Percentiles rank a stretch among this genome's conserved stretches.
These are phyloP conservation scores for Pseudogymnoascus sp. DNA, from an alignment of 2,329 filamentous ascomycete species.

Conservation along the genomic window DNA sequence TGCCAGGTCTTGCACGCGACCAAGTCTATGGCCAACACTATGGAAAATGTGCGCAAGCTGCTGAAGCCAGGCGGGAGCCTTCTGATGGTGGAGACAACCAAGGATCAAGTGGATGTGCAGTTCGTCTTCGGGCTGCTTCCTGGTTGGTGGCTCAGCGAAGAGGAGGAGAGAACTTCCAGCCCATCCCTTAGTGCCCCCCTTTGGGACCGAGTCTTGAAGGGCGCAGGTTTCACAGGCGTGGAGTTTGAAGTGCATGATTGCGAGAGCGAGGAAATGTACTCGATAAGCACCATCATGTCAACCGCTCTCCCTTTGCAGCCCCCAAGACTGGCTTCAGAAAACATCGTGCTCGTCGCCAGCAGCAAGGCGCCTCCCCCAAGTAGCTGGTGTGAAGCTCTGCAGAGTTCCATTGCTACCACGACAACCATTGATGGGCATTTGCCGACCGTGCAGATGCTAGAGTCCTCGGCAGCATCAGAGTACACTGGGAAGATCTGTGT, in stretches of 20 bases:
- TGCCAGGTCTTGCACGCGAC: slow-evolving; percentile 23
- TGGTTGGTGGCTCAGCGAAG: slow-evolving; percentile 29
- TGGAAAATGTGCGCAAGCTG: slow-evolving; percentile 23
- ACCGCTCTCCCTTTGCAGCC: neutral
- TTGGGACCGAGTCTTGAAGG: neutral
- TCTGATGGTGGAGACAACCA: slow-evolving; percentile 26
- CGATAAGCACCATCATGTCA: neutral
- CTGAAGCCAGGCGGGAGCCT: slow-evolving; percentile 26
- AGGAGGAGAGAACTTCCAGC: neutral
- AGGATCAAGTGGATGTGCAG: slow-evolving; percentile 19
- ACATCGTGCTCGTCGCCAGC: neutral
- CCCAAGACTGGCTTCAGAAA: neutral
- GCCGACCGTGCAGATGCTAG: neutral
- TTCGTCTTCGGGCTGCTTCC: slow-evolving; percentile 26
- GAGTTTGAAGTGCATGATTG: neutral
- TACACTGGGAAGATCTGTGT: neutral
- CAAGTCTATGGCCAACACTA: slow-evolving; percentile 19
- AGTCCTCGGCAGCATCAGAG: neutral
- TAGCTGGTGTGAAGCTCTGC: neutral
- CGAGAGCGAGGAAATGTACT: neutral
- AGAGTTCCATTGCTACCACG: neutral
- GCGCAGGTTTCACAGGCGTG: neutral
- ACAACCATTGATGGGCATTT: neutral
- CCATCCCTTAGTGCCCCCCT: neutral
- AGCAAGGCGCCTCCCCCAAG: neutral